phyloP scores from a whole-genome alignment of 2,329 filamentous ascomycete species.

The Sclerotinia sclerotiorum region DNA sequence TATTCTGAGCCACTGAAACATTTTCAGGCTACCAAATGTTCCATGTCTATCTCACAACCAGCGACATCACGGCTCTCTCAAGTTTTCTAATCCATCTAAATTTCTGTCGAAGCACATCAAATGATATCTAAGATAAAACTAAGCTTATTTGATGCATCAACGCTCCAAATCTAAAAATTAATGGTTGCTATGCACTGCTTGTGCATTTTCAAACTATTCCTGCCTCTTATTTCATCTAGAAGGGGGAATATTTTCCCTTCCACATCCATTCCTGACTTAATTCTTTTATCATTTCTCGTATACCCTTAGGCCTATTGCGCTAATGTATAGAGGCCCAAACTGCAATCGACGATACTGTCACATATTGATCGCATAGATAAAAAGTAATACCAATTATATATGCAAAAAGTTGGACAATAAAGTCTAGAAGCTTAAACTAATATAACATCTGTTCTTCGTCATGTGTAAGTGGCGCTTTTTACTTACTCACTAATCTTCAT shows the following conservation, averaged over 20 bases:
- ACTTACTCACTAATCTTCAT: too few relatives aligned
- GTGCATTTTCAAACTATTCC: too few relatives aligned
- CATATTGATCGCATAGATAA: neutral
- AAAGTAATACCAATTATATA: neutral
- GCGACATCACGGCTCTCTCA: neutral
- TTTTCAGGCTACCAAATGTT: neutral
- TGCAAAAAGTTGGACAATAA: neutral
- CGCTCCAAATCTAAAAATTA: too few relatives aligned
- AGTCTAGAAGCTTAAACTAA: neutral
- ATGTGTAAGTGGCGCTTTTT: too few relatives aligned
- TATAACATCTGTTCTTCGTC: too few relatives aligned
- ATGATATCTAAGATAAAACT: neutral
- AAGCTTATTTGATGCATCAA: too few relatives aligned
- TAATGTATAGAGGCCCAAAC: conserved; percentile 13
- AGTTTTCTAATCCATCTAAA: neutral
- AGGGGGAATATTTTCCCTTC: neutral
- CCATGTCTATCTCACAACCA: neutral
- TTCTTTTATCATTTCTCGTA: neutral
- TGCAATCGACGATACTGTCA: neutral
- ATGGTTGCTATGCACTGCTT: too few relatives aligned
- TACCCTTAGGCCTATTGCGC: neutral
- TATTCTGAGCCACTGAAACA: neutral
- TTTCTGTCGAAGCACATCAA: neutral
- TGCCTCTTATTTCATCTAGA: neutral
- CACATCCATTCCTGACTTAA: too few relatives aligned